phyloP scores from a whole-genome alignment of 331 rosid species.

The Quercus tomentella region DNA sequence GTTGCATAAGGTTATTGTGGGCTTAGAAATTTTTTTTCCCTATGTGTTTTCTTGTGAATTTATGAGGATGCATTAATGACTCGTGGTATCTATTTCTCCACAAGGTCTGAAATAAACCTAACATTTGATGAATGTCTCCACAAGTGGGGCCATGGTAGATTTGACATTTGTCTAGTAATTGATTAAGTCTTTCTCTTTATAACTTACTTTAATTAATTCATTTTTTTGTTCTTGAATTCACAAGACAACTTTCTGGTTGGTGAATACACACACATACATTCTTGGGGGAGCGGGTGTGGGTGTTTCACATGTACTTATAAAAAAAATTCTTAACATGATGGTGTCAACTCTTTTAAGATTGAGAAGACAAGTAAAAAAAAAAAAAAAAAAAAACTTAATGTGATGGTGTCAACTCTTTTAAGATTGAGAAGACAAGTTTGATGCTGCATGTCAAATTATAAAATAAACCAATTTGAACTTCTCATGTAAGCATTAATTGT shows the following conservation, averaged over 20 bases:
- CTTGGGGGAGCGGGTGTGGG: not conserved
- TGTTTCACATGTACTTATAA: not conserved
- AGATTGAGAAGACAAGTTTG: not conserved
- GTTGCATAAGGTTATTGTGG: not conserved
- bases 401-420: not conserved
- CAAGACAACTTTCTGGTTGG: not conserved
- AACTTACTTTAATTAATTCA: not conserved
- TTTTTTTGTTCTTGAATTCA: not conserved
- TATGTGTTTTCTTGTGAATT: not conserved
- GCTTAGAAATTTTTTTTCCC: not conserved
- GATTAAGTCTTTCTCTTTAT: not conserved
- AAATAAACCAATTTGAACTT: not conserved
- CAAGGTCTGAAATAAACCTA: not conserved
- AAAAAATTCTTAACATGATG: not conserved
- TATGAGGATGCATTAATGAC: not conserved
- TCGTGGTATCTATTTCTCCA: not conserved
- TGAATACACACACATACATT: not conserved
- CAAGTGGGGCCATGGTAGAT: not conserved
- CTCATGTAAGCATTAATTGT: not conserved
- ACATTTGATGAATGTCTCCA: not conserved
- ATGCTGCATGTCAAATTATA: not conserved
- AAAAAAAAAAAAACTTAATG: not conserved
- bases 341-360: not conserved
- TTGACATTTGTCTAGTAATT: not conserved
- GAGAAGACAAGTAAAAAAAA: not conserved